Percentiles rank a stretch among this genome's conserved stretches.
Conservation (phyloP, 2,329 filamentous ascomycete species). For the Cladorrhinum sp. region DNA sequence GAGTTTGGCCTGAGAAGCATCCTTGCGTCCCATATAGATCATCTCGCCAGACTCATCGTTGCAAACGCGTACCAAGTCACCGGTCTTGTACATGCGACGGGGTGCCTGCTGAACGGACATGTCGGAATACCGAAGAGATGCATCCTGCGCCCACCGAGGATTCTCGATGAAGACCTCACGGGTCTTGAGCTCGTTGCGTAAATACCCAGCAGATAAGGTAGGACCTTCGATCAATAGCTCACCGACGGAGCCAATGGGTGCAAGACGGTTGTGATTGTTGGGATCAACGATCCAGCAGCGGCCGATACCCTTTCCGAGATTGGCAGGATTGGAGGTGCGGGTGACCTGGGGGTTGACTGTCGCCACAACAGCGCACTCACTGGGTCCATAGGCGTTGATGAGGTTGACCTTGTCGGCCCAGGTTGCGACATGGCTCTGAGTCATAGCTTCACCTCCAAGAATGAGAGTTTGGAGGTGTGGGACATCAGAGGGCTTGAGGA, state of each 20-base stretch:
- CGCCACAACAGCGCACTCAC: conserved; percentile 42
- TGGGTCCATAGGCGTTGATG: conserved; percentile 27
- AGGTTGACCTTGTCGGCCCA: conserved; percentile 46
- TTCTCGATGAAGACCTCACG: conserved; percentile 43
- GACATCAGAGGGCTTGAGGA: conserved; percentile 27
- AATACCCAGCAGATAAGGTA: conserved; percentile 20
- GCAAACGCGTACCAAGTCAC: conserved; percentile 28
- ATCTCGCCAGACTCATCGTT: conserved; percentile 27
- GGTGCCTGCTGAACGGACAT: conserved; percentile 51
- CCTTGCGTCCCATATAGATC: conserved; percentile 25
- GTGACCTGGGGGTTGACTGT: conserved; percentile 17
- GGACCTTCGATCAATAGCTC: conserved; percentile 26
- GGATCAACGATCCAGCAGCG: conserved; percentile 35
- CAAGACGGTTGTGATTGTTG: conserved; percentile 26
- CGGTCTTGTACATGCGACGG: conserved; percentile 45
- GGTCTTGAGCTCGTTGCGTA: conserved; percentile 38
- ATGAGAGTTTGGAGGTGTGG: conserved; percentile 43
- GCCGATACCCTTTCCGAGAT: conserved; percentile 37
- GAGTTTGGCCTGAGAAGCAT: conserved; percentile 35
- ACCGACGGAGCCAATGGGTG: conserved; percentile 22
- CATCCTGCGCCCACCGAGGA: conserved; percentile 35
- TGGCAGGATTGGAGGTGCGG: conserved; percentile 19
- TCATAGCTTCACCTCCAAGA: conserved; percentile 45
- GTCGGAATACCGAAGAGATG: conserved; percentile 46
- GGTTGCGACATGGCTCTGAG: conserved; percentile 21